These are phyloP conservation scores for Coemansia sp. DNA, from an alignment of 192 early-diverging fungal genomes.

Conservation along the genomic window DNA sequence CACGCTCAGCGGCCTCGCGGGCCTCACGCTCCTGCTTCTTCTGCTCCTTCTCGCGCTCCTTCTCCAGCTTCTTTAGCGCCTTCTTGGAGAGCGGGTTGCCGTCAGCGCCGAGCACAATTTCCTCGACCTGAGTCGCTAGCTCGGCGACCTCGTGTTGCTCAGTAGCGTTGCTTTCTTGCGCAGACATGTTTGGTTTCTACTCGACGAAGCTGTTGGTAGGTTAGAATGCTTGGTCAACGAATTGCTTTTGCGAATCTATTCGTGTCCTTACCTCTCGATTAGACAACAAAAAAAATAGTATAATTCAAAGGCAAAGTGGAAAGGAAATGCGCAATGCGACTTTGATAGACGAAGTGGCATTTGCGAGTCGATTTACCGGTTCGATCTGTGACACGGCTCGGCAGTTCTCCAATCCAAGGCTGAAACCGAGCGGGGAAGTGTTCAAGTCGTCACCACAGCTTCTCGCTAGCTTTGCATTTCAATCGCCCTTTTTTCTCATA, in stretches of 20 bases:
- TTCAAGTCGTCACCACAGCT: background rate
- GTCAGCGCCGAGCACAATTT: constrained; percentile 67
- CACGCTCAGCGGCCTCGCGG: constrained; percentile 67
- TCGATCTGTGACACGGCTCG: background rate
- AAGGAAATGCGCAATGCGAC: no score
- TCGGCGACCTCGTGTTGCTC: constrained; percentile 39
- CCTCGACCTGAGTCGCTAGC: constrained; percentile 50
- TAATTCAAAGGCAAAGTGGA: background rate
- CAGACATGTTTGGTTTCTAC: constrained; percentile 46
- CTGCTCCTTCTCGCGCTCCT: constrained; percentile 85
- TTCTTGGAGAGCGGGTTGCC: constrained; percentile 92
- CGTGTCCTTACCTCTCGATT: constrained; percentile 1
- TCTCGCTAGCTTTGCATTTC: background rate
- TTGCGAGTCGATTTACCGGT: background rate
- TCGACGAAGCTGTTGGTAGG: background rate
- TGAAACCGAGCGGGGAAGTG: background rate
- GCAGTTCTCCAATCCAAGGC: background rate
- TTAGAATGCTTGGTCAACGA: background rate
- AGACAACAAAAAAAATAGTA: background rate
- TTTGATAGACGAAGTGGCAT: no score
- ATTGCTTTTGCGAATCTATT: background rate
- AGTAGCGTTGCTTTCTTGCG: constrained; percentile 22
- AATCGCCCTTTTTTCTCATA: no score
- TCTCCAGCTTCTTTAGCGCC: constrained; percentile 92
- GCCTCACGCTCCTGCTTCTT: constrained; percentile 65